Evolutionary conservation across 495 filamentous ascomycete species (phyloP).

Genomic region (Chaetomidium leptoderma): DNA sequence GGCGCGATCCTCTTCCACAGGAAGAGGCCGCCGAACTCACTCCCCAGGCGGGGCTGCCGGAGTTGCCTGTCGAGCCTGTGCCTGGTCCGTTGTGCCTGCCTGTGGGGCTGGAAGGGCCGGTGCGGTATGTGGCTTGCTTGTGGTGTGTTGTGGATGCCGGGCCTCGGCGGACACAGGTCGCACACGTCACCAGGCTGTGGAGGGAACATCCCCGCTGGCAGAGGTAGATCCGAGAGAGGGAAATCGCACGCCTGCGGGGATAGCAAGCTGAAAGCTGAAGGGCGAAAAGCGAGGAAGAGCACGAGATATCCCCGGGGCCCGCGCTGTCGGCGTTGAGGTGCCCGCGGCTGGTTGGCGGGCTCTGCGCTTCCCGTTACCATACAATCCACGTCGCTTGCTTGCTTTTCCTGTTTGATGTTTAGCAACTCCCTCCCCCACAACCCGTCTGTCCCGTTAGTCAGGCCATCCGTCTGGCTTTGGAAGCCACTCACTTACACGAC

Average conservation of each 20-base stretch:
- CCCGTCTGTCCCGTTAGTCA: neutral
- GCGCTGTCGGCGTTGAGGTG: neutral
- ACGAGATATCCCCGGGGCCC: neutral
- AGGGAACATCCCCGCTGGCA: neutral
- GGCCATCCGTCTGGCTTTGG: neutral
- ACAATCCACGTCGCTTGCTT: neutral
- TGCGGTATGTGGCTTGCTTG: neutral
- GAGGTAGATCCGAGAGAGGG: neutral
- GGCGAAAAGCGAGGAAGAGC: neutral
- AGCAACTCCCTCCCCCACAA: neutral
- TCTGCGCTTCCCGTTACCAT: neutral
- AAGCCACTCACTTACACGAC: neutral
- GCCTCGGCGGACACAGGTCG: neutral
- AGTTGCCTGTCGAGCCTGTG: neutral
- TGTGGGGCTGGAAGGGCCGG: neutral
- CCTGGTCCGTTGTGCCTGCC: neutral
- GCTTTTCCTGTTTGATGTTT: constrained; percentile 2
- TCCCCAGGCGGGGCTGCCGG: neutral
- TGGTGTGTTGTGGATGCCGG: neutral
- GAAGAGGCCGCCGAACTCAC: constrained; percentile 15
- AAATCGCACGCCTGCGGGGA: too few species aligned
- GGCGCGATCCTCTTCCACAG: constrained; percentile 33
- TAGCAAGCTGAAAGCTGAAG: neutral
- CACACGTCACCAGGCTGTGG: neutral
- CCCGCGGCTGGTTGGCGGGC: neutral